Evolutionary conservation across 2,329 filamentous ascomycete genomes (phyloP), one percentile per base, ranked within the genome.

Genomic region (Cordyceps cateniannulata): DNA sequence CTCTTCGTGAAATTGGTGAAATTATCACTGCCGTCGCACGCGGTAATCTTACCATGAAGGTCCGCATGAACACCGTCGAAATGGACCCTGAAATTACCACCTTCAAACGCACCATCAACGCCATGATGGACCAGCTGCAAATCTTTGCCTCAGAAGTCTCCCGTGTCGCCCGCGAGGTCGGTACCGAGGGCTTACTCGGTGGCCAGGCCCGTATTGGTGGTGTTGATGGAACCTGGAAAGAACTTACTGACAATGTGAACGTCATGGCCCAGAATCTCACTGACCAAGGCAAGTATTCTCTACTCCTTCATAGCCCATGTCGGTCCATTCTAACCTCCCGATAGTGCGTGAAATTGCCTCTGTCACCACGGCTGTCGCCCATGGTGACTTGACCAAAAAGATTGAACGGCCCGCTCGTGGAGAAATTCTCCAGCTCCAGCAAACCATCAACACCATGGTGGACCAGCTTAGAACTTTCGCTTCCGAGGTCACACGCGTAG

Each of bases 11-110:
- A 74, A 98, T 99, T 67, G 95, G 95, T 68, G 95, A 93, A 71
- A 98, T 99, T 68, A 91, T 98, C 69, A 97, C 95, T 24, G 93
- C 93, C 64, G 95, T 98, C 66, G 95, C 93, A 61, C 91, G 91
- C 69, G 93, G 93, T 75, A 93, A 98, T 72, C 81, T 98, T 63
- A 96, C 92, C 73, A 97, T 96, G 81, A 96, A 96, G 77, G 93
- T 97, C 65, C 86, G 93, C 69, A 96, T 98, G 73, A 95, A 97
- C 72, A 90, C 90, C 4, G 88, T 96, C 66, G 93, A 98, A 78
- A 95, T 97, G 88, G 93, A 98, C 80, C 92, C 93, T 29, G 93
- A 98, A 81, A 98, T 98, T 70, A 95, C 92, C 29, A 93, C 91
- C 10, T 98, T 98, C 81, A 98, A 98, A 78, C 88, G 91, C 69